A percentile compares a stretch with the other conserved stretches of the same genome.
phyloP scores from a whole-genome alignment of 139 green algal species.

The Astrephomene gubernaculifera region DNA sequence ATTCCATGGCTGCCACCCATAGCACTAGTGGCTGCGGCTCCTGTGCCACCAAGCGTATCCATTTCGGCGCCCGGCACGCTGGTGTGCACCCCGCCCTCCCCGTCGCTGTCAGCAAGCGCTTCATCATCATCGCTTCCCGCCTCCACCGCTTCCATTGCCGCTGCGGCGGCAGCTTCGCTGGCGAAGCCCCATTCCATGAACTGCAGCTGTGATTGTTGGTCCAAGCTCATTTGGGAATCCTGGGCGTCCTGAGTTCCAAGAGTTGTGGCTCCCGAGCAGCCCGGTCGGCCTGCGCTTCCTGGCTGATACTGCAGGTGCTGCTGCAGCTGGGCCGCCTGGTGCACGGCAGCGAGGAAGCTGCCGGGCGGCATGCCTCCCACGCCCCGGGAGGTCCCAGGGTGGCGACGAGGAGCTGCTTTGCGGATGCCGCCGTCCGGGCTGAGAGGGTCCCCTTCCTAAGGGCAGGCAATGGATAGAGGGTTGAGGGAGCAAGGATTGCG shows the following conservation, averaged over 20 bases:
- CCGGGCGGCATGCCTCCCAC: background rate
- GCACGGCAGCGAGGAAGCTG: background rate
- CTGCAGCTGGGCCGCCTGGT: background rate
- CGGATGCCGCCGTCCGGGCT: background rate
- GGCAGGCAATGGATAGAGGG: no score
- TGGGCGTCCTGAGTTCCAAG: no score
- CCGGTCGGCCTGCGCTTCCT: no score
- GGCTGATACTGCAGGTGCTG: background rate
- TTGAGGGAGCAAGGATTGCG: no score
- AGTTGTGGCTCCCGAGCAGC: no score
- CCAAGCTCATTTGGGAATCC: no score
- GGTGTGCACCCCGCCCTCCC: background rate
- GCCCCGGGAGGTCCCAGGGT: background rate
- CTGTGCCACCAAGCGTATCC: no score
- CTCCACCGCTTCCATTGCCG: background rate
- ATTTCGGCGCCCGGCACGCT: no score
- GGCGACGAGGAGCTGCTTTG: background rate
- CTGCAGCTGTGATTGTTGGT: background rate
- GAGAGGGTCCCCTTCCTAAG: background rate
- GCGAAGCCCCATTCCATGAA: constrained; percentile 16
- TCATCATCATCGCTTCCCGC: background rate
- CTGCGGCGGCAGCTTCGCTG: background rate
- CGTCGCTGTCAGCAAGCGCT: background rate
- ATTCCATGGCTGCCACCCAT: no score
- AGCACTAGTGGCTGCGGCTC: no score